A percentile compares a stretch with the other conserved stretches of the same genome.
phyloP scores from a whole-genome alignment of 495 filamentous ascomycete genomes.

The Pseudoneurospora amorphoporcata region DNA sequence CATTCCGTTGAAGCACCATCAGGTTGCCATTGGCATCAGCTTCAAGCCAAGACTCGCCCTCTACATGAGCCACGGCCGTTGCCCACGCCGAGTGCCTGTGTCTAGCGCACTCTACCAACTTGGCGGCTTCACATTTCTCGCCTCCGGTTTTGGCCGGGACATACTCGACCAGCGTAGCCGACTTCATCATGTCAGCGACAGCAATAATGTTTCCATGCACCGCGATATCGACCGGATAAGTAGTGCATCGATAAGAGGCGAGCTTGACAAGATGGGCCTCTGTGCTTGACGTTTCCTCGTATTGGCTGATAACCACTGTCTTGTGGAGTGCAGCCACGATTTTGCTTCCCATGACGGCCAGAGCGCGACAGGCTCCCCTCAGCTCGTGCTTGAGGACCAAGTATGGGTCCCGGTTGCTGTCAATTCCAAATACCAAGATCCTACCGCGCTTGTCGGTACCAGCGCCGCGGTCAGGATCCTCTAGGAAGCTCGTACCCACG shows the following conservation, averaged over 20 bases:
- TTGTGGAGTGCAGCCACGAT: slow-evolving; percentile 82
- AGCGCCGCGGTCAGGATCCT: slow-evolving; percentile 37
- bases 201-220: slow-evolving; percentile 62
- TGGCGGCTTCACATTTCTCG: slow-evolving; percentile 27
- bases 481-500: slow-evolving; percentile 72
- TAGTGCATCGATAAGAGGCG: slow-evolving; percentile 69
- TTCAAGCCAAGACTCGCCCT: slow-evolving; percentile 62
- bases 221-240: slow-evolving; percentile 74
- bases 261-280: slow-evolving; percentile 50
- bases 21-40: slow-evolving; percentile 83
- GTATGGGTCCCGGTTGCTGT: slow-evolving; percentile 59
- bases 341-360: slow-evolving; percentile 59
- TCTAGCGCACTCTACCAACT: slow-evolving; percentile 61
- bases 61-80: slow-evolving; percentile 62
- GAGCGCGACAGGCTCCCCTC: slow-evolving; percentile 65
- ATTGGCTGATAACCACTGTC: slow-evolving; percentile 60
- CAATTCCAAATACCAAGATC: slow-evolving; percentile 76
- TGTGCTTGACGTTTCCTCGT: slow-evolving; percentile 37
- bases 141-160: slow-evolving; percentile 31
- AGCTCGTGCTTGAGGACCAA: slow-evolving; percentile 51
- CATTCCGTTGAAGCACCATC: slow-evolving; percentile 61
- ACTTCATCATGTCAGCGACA: slow-evolving; percentile 92
- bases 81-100: slow-evolving; percentile 75
- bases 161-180: slow-evolving; percentile 65
- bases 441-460: slow-evolving; percentile 52